Percentiles rank a stretch among this genome's conserved stretches.
Conservation (phyloP, 2,329 filamentous ascomycete species). For the Emmonsiellopsis sp. region DNA sequence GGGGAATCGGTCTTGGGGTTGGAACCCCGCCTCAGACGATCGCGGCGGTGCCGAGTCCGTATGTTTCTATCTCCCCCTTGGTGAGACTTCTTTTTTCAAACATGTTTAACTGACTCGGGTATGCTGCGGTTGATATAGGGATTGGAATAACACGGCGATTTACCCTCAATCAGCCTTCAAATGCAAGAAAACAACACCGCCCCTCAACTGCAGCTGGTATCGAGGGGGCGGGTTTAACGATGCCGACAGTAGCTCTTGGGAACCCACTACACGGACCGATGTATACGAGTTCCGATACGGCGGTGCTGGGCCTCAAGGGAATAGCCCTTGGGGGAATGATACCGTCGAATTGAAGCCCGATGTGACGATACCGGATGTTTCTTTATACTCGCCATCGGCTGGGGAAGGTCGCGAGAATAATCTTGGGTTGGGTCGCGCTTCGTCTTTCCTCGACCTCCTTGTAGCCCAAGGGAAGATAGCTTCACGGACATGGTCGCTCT, state of each 20-base stretch:
- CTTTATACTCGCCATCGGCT: conserved; percentile 2
- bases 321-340: conserved; percentile 4
- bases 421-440: background rate
- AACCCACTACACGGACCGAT: background rate
- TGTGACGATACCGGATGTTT: background rate
- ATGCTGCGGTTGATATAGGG: background rate
- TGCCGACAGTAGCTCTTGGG: conserved; percentile 1
- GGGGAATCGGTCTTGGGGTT: conserved; percentile 4
- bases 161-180: background rate
- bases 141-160: conserved; percentile 6
- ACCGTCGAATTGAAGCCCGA: conserved; percentile 2
- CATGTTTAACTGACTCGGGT: background rate
- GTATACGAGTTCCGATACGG: background rate
- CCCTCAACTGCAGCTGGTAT: conserved; percentile 3
- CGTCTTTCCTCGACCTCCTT: background rate
- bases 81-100: background rate
- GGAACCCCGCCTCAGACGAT: conserved; percentile 7
- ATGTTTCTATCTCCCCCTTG: background rate
- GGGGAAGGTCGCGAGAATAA: background rate
- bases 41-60: conserved; percentile 2
- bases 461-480: background rate
- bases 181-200: background rate
- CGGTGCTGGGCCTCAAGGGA: background rate
- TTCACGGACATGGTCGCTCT: conserved; percentile 9
- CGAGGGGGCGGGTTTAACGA: conserved; percentile 3